Evolutionary conservation across 1,284 basidiomycete species (phyloP).

Genomic region (Cystobasidium slooffiae): DNA sequence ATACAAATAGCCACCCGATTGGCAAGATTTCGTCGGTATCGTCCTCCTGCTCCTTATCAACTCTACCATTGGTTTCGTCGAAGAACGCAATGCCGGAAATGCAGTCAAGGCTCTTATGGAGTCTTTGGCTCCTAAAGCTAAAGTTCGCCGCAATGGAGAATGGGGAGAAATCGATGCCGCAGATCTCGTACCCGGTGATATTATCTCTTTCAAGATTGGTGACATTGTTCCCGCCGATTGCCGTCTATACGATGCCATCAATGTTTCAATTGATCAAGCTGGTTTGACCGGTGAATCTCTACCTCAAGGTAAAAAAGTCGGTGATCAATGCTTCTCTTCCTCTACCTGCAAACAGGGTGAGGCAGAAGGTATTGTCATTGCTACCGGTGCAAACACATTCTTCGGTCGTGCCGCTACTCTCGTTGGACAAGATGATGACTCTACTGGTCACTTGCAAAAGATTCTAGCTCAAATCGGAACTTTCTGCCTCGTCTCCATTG

Average conservation of each 20-base stretch:
- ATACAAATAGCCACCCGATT: constrained; percentile 72
- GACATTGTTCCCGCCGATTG: constrained; percentile 95
- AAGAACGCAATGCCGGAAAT: constrained; percentile 95
- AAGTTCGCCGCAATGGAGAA: constrained; percentile 77
- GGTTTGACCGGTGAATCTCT: constrained; percentile 95
- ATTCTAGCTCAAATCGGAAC: constrained; percentile 94
- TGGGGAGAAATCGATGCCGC: constrained; percentile 81
- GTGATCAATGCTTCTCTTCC: constrained; percentile 94
- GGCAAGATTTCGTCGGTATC: constrained; percentile 98
- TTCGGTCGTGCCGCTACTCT: constrained; percentile 75
- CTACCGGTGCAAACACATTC: constrained; percentile 75
- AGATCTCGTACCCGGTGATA: constrained; percentile 86
- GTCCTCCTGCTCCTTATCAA: constrained; percentile 89
- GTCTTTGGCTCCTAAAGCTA: constrained; percentile 95
- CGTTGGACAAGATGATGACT: constrained; percentile 93
- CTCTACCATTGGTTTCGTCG: constrained; percentile 97
- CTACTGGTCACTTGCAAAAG: constrained; percentile 95
- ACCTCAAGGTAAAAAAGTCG: constrained; percentile 84
- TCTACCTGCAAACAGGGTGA: constrained; percentile 98
- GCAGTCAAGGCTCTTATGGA: constrained; percentile 99
- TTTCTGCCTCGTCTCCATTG: constrained; percentile 89
- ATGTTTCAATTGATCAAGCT: constrained; percentile 92
- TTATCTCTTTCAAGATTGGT: constrained; percentile 96
- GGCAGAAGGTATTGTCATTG: constrained; percentile 94
- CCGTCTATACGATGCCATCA: constrained; percentile 90